A percentile compares a stretch with the other conserved stretches of the same genome.
Evolutionary conservation across 2,329 filamentous ascomycete species (phyloP).

Genomic region (Colletotrichum sp.): DNA sequence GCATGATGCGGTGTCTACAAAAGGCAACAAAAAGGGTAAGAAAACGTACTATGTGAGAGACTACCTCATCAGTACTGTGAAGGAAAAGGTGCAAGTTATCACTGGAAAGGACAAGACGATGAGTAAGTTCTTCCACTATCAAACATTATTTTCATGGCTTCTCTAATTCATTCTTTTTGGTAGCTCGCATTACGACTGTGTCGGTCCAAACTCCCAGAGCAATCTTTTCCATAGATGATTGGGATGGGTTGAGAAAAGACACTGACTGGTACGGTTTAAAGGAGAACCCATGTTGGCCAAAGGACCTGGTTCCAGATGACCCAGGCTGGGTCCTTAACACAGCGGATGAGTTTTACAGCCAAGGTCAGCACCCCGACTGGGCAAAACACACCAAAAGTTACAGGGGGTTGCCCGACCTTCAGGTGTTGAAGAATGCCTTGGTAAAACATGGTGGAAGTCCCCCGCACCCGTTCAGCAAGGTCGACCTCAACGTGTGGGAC

Average conservation of each 20-base stretch:
- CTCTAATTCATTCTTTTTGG: no score
- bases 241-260: background rate
- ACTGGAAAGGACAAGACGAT: background rate
- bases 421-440: background rate
- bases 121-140: background rate
- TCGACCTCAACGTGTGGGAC: background rate
- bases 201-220: background rate
- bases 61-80: background rate
- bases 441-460: background rate
- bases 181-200: background rate
- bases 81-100: fast-evolving
- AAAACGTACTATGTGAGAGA: background rate
- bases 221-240: background rate
- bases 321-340: background rate
- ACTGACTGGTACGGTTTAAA: background rate
- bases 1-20: no score
- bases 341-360: background rate
- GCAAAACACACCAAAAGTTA: background rate
- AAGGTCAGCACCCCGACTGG: background rate
- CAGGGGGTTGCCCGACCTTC: background rate
- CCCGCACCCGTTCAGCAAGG: background rate
- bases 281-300: background rate
- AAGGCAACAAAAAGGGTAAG: no score
- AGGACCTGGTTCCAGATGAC: background rate
- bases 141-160: no score